A percentile compares a stretch with the other conserved stretches of the same genome.
These are phyloP conservation scores for Fusarium compactum DNA, from an alignment of 2,329 filamentous ascomycete genomes.

Conservation along the genomic window DNA sequence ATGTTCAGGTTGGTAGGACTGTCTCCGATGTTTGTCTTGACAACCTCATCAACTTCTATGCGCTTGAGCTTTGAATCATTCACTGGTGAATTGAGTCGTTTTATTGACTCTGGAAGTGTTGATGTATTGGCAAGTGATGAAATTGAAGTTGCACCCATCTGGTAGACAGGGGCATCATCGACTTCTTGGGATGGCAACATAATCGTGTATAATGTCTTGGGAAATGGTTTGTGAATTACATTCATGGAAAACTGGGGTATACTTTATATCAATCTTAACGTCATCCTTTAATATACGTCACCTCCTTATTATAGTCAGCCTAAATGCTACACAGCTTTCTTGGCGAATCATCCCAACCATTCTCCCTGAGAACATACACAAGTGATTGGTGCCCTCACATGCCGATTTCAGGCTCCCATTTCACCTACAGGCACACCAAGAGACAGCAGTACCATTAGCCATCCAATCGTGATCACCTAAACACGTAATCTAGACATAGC, in stretches of 20 bases:
- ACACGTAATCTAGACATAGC: background rate
- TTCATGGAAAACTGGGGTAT: background rate
- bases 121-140: no score
- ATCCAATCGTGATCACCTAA: background rate
- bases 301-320: background rate
- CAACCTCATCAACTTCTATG: rapidly evolving
- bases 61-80: background rate
- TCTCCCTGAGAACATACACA: background rate
- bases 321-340: background rate
- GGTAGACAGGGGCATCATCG: background rate
- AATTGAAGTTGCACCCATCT: background rate
- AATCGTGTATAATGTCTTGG: background rate
- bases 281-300: background rate
- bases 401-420: background rate
- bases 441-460: background rate
- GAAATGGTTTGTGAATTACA: background rate
- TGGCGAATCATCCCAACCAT: background rate
- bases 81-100: background rate
- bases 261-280: background rate
- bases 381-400: background rate
- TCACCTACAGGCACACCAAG: background rate
- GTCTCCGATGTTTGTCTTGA: background rate
- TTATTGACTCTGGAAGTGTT: background rate
- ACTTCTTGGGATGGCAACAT: background rate
- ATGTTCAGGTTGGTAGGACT: background rate